Conservation (phyloP, 2,329 filamentous ascomycete species). For the Neurospora crassa region DNA sequence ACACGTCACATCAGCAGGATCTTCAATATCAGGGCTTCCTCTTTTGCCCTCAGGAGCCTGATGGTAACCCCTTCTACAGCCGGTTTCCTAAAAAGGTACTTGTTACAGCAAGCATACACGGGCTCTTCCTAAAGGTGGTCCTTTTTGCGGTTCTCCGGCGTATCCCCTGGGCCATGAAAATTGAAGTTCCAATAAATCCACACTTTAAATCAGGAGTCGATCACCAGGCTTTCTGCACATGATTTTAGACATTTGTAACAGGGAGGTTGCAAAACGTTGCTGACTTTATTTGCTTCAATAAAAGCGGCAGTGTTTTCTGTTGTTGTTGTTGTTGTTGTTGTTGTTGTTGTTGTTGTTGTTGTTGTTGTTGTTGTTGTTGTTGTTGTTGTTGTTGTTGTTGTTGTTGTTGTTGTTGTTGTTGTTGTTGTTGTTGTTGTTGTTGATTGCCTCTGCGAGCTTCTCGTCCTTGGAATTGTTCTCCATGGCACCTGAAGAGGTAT, state of each 20-base stretch:
- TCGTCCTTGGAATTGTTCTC: background rate
- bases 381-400: too few species aligned
- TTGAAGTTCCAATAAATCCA: background rate
- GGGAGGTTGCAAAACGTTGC: background rate
- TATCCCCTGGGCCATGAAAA: background rate
- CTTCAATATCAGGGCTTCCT: background rate
- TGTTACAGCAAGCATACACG: background rate
- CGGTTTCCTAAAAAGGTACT: background rate
- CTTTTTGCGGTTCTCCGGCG: background rate
- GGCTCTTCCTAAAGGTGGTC: background rate
- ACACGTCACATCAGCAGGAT: background rate
- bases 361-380: too few species aligned
- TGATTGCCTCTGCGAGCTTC: background rate
- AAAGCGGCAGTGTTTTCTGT: background rate
- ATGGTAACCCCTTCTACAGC: background rate
- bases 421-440: too few species aligned
- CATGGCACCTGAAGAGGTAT: background rate
- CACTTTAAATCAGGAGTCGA: accelerated
- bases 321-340: background rate
- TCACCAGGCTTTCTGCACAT: background rate
- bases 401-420: too few species aligned
- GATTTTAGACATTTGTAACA: background rate
- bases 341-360: too few species aligned
- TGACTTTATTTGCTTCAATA: background rate
- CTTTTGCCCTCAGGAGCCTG: background rate